phyloP scores from a whole-genome alignment of 768 basidiomycete genomes.

The Rhodotorula diobovata region DNA sequence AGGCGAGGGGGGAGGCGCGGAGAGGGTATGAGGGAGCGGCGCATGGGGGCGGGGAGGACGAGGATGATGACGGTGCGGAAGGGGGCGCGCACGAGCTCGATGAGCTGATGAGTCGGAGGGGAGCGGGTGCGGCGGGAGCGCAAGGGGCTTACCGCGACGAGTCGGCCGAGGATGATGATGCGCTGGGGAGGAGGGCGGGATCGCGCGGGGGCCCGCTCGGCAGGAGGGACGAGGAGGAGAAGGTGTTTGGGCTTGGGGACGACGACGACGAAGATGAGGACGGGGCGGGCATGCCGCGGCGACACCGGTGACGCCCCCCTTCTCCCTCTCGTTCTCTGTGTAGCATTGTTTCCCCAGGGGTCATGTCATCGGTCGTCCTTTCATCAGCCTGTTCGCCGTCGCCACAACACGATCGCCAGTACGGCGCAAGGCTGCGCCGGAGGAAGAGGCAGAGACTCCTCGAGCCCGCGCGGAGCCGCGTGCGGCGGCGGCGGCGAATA shows the following conservation, averaged over 20 bases:
- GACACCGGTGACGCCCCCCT: neutral
- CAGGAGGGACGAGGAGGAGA: conserved; percentile 14
- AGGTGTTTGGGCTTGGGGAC: conserved; percentile 33
- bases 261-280: conserved; percentile 33
- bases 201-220: neutral
- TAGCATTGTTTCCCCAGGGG: too few relatives aligned
- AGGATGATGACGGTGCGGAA: neutral
- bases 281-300: neutral
- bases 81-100: conserved; percentile 29
- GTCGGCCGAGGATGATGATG: neutral
- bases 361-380: too few relatives aligned
- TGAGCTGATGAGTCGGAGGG: conserved; percentile 18
- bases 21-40: too few relatives aligned
- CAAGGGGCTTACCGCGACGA: conserved; percentile 11
- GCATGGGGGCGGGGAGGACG: neutral
- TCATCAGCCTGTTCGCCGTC: too few relatives aligned
- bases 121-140: neutral
- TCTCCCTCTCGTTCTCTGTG: neutral
- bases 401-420: too few relatives aligned
- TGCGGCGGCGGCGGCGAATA: too few relatives aligned
- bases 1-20: conserved; percentile 4
- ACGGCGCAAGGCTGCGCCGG: too few relatives aligned
- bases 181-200: neutral
- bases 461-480: too few relatives aligned
- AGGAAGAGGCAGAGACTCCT: too few relatives aligned